Evolutionary conservation across 257 asterid species (phyloP), one percentile per base, ranked within the genome.

Genomic region (Capsicum pubescens): DNA sequence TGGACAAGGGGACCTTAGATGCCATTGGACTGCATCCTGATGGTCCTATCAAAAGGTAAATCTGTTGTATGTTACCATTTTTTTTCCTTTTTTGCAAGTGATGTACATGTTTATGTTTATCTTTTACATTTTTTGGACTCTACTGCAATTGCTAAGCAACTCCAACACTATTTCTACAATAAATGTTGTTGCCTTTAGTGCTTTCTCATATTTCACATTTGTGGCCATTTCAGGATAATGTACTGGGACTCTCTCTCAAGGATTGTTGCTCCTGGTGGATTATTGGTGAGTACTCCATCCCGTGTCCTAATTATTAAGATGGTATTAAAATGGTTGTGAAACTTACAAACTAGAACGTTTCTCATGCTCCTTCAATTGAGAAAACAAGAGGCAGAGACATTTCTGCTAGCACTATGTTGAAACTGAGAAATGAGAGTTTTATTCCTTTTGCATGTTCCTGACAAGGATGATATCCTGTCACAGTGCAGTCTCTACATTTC

Each of bases 11-110:
- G 46, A 95, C 99, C 15, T 91, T 97, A 79, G 99, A 97, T 89
- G 99, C 99, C 60, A 93, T 95, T 83, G 99, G 99, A 80, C 88
- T 97, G 90, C 99, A 95, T 91, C 97, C 99, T 79, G 99, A 95
- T 92, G 99, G 99, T 83, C 93, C 94, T 86, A 85, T 93, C 84
- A 95, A 93, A 91, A 95, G 98, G 99, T 96, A 69, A 82, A 46
- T 48, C 42, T 44, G 68, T 83, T 55, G 82, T 72, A 21, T 19
- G n/a, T 9, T n/a, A 3, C n/a, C 59, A 10, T 9, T 44, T 46
- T 46, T 42, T 42, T 68, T 26, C 32, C 14, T 69, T 16, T 44
- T 44, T 3, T 70, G 1, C 2, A 70, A 8, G 17, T 17, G 42
- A 9, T 9, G 39, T 10, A 10, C 16, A 10, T 44, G 57, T 9